Percentiles rank a stretch among this genome's conserved stretches.
These are phyloP conservation scores for Porphyrellus sp. DNA, from an alignment of 1,284 basidiomycete genomes.

Conservation along the genomic window DNA sequence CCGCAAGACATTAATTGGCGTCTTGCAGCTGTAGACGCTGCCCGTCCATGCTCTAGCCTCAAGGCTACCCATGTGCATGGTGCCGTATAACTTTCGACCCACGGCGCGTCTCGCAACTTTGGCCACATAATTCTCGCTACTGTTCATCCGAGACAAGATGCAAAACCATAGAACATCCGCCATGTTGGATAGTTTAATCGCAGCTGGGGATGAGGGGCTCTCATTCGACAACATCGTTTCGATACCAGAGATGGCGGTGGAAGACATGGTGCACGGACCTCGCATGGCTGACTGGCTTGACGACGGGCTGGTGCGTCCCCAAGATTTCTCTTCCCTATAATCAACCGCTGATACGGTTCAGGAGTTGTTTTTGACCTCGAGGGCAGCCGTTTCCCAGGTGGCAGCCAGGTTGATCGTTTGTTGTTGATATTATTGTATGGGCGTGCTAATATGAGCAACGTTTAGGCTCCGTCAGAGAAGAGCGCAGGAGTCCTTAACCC, in stretches of 20 bases:
- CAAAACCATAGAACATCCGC: too few species aligned
- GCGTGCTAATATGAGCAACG: not conserved
- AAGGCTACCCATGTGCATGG: too few species aligned
- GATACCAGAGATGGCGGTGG: constrained; percentile 1
- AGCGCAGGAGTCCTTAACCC: too few species aligned
- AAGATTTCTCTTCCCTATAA: not conserved
- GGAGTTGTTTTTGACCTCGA: not conserved
- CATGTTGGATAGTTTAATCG: constrained; percentile 2
- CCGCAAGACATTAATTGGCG: too few species aligned
- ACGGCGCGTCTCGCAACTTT: too few species aligned
- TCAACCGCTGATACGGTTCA: not conserved
- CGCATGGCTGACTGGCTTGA: not conserved
- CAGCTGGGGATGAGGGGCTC: constrained; percentile 3
- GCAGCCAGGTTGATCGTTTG: not conserved
- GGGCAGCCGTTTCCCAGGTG: not conserved
- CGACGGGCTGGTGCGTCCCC: constrained; percentile 2
- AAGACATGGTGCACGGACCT: not conserved
- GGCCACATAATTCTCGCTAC: too few species aligned
- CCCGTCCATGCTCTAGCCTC: too few species aligned
- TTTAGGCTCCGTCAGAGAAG: not conserved
- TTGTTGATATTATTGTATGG: not conserved
- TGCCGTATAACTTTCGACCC: too few species aligned
- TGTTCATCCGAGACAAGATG: too few species aligned
- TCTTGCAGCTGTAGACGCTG: too few species aligned
- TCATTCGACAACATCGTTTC: constrained; percentile 12